Percentiles rank a stretch among this genome's conserved stretches.
Evolutionary conservation across 305 asterid species (phyloP).

Genomic region (Fraxinus ornus): DNA sequence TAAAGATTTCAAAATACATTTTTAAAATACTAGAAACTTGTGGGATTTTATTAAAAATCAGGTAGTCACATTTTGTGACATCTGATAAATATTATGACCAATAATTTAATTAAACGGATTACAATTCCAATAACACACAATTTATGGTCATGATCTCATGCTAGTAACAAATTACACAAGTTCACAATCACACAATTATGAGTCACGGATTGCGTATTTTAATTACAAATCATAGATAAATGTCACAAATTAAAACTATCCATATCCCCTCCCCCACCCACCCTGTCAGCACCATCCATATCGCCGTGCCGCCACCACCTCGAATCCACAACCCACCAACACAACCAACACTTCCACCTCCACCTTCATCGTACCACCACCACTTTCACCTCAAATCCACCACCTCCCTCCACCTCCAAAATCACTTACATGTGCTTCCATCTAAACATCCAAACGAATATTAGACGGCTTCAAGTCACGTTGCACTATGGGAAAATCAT

Average conservation of each 20-base stretch:
- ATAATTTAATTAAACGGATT: too few species aligned
- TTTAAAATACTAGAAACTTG: not conserved
- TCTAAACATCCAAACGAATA: slow-evolving; percentile 53
- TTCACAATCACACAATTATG: not conserved
- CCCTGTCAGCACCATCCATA: not conserved
- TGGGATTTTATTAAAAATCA: not conserved
- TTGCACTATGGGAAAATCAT: slow-evolving; percentile 72
- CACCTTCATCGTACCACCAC: not conserved
- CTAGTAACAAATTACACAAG: not conserved
- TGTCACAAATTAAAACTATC: not conserved
- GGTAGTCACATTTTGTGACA: not conserved
- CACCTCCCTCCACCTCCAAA: slow-evolving; percentile 38
- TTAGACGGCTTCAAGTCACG: slow-evolving; percentile 89
- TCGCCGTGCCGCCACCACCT: not conserved
- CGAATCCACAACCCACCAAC: not conserved
- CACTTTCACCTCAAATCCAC: not conserved
- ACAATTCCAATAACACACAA: not conserved
- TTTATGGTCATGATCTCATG: not conserved
- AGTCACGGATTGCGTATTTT: not conserved
- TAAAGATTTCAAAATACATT: not conserved
- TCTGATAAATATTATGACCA: not conserved
- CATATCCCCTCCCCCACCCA: not conserved
- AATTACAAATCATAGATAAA: not conserved
- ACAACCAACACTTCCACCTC: too few species aligned
- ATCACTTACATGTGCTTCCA: slow-evolving; percentile 76